These are phyloP conservation scores for Raphanus hybrid DNA, from an alignment of 441 rosid genomes.

Conservation along the genomic window DNA sequence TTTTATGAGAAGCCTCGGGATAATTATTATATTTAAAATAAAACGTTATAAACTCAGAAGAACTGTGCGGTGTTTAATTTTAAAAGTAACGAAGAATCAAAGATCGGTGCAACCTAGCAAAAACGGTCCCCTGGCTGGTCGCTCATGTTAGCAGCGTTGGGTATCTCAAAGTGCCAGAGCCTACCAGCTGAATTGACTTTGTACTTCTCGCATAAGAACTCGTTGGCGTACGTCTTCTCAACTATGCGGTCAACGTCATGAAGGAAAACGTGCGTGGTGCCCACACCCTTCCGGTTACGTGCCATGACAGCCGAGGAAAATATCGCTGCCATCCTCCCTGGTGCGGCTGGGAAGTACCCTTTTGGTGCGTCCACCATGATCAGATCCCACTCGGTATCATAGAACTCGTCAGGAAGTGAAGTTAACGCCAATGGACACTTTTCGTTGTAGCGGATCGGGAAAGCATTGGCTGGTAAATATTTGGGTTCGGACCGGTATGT, in stretches of 20 bases:
- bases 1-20: conserved; percentile 19
- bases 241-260: conserved; percentile 55
- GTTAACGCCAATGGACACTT: conserved; percentile 66
- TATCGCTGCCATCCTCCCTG: conserved; percentile 66
- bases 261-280: conserved; percentile 58
- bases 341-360: conserved; percentile 53
- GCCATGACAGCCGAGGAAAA: conserved; percentile 64
- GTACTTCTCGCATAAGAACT: conserved; percentile 51
- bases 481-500: conserved; percentile 53
- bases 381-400: conserved; percentile 63
- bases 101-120: conserved; percentile 31
- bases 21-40: not conserved
- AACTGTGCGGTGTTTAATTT: conserved; percentile 13
- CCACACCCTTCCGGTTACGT: conserved; percentile 46
- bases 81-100: not conserved
- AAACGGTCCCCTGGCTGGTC: conserved; percentile 31
- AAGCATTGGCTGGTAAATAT: conserved; percentile 58
- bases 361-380: conserved; percentile 65
- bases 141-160: conserved; percentile 43
- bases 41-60: conserved; percentile 7
- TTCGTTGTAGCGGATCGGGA: conserved; percentile 56
- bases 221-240: conserved; percentile 49
- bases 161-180: conserved; percentile 55
- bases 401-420: conserved; percentile 59
- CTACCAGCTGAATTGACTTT: conserved; percentile 44